phyloP scores from a whole-genome alignment of 2,329 filamentous ascomycete species.

The Corynespora cassiicola region DNA sequence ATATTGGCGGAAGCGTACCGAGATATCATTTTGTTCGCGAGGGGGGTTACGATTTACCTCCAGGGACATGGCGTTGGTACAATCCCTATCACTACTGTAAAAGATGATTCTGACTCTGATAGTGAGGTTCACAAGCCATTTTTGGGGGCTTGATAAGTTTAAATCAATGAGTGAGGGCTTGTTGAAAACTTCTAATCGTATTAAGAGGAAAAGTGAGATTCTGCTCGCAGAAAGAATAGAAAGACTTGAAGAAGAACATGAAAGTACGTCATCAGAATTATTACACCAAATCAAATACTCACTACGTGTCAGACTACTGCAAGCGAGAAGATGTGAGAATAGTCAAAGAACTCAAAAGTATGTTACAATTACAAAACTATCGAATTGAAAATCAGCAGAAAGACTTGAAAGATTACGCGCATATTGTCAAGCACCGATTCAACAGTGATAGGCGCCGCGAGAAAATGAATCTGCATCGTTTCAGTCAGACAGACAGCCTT shows the following conservation, averaged over 20 bases:
- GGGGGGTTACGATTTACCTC: conserved; percentile 12
- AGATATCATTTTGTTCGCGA: conserved; percentile 10
- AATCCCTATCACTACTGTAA: too few species aligned
- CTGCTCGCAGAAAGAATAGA: conserved; percentile 6
- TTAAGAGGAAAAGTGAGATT: conserved; percentile 5
- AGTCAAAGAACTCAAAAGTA: too few species aligned
- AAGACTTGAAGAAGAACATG: not conserved
- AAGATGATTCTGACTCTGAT: too few species aligned
- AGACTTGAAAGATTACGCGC: conserved; percentile 1
- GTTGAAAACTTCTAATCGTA: conserved; percentile 2
- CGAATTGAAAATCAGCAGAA: not conserved
- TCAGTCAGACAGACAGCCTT: not conserved
- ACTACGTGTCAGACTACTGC: too few species aligned
- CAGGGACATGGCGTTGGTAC: conserved; percentile 5
- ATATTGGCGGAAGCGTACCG: conserved; percentile 12
- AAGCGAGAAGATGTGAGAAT: too few species aligned
- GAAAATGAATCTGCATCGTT: not conserved
- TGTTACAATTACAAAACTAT: too few species aligned
- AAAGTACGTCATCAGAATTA: too few species aligned
- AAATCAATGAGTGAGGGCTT: conserved; percentile 2
- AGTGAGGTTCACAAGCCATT: not conserved
- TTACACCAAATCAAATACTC: too few species aligned
- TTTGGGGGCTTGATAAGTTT: too few species aligned
- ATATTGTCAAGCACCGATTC: conserved; percentile 4
- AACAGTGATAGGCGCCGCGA: conserved; percentile 5